Evolutionary conservation across 1,284 basidiomycete genomes (phyloP).

Genomic region (Ceraceosorus bombacis): DNA sequence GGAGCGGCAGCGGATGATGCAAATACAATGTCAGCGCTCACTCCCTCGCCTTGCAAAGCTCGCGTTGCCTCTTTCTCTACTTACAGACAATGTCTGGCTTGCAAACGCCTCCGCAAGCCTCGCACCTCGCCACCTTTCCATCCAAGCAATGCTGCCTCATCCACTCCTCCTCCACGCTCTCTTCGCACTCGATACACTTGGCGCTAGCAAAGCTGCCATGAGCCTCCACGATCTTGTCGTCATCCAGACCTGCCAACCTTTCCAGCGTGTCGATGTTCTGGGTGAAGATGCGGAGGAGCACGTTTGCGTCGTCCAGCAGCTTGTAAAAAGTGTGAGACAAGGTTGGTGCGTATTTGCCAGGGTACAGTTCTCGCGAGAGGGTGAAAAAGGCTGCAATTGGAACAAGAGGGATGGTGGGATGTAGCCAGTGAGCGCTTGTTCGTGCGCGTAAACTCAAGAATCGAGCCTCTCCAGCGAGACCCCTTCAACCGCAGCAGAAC

Average conservation of each 20-base stretch:
- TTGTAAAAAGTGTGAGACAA: conserved; percentile 81
- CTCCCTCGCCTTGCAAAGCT: background rate
- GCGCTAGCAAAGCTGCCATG: conserved; percentile 62
- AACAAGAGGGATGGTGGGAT: no score
- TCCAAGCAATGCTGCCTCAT: conserved; percentile 27
- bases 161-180: conserved; percentile 27
- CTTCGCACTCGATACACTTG: conserved; percentile 34
- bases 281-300: conserved; percentile 71
- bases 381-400: conserved; percentile 47
- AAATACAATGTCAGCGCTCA: background rate
- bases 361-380: conserved; percentile 70
- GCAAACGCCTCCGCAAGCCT: conserved; percentile 22
- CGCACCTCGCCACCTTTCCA: conserved; percentile 37
- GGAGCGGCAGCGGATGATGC: no score
- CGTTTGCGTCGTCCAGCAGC: conserved; percentile 61
- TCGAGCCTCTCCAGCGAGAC: background rate
- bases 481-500: background rate
- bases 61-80: conserved; percentile 3
- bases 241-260: conserved; percentile 69
- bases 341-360: conserved; percentile 76
- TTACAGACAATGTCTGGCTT: conserved; percentile 47
- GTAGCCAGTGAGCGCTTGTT: no score
- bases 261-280: conserved; percentile 79
- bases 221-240: conserved; percentile 74
- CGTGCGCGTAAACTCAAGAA: background rate